Base-by-base conservation (phyloP, 1,139 yeast species). In the Geotrichum fermentans region DNA sequence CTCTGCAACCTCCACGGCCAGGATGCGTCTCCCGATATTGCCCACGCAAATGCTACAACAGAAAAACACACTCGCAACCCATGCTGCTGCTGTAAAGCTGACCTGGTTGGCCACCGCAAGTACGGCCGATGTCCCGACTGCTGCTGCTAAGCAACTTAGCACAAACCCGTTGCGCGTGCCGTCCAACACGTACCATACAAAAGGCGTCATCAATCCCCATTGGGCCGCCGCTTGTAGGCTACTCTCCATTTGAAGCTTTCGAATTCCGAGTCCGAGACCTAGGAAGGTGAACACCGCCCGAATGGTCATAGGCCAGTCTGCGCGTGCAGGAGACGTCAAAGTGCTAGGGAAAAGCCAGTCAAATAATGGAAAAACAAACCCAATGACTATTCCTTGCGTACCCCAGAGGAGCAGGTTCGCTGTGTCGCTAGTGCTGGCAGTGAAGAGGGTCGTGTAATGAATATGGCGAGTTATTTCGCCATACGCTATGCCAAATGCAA, bases 241-340 rank as follows among this genome's bases (percentile, higher is more conserved):
- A 10, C 28, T 24, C 28, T 24, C 28, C 8, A 24, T 24, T 24
- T 24, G 83, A 42, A 87, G 74, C 58, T 83, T 83, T 55, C 94
- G 77, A 39, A 89, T 77, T 20, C 95, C 95, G 61, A 85, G 89
- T 7, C 87, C 78, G 26, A 90, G 79, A 2, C 97, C 97, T 54
- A 88, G 69, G 59, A 89, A 79, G 5, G 95, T 88, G 43, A 86
- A 80, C 46, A 78, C 72, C 34, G 86, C 77, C 54, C 95, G 76
- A 52, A 80, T 62, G 32, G 79, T 67, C 4, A 77, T 64, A 4
- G 71, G 60, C 62, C 72, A 67, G 45, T 71, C 70, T 50, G 58
- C 55, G 29, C 61, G 24, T 62, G 61, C 29, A 62, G 59, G 49
- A 5, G 36, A 14, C 24, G 17, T 34, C 13, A 26, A 32, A 13